A percentile compares a stretch with the other conserved stretches of the same genome.
Conservation (phyloP, 1,139 yeast species). For the Debaryomyces nepalensis region DNA sequence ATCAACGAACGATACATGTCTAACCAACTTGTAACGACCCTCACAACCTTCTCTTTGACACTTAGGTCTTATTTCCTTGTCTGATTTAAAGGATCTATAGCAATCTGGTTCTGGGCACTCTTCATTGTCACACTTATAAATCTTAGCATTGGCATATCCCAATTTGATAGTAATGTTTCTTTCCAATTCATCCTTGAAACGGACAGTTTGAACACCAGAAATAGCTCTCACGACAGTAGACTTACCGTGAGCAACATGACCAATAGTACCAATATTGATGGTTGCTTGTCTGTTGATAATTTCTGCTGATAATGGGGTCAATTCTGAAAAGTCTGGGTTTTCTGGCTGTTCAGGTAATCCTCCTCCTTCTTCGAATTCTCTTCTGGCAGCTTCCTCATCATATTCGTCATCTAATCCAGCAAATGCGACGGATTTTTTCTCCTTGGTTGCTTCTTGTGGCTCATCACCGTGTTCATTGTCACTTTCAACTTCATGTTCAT, state of each 20-base stretch:
- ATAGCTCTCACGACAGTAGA: slow-evolving; percentile 98
- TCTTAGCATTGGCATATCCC: slow-evolving; percentile 98
- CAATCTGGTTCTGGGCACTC: slow-evolving; percentile 94
- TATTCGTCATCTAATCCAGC: slow-evolving; percentile 72
- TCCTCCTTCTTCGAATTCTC: slow-evolving; percentile 97
- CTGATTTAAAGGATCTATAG: slow-evolving; percentile 92
- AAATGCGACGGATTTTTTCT: slow-evolving; percentile 82
- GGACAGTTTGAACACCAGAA: slow-evolving; percentile 97
- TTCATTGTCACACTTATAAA: slow-evolving; percentile 88
- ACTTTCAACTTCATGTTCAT: slow-evolving; percentile 52
- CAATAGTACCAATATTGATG: slow-evolving; percentile 97
- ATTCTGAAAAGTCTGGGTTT: slow-evolving; percentile 74
- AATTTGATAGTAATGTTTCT: slow-evolving; percentile 98
- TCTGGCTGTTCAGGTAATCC: slow-evolving; percentile 97
- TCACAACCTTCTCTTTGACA: slow-evolving; percentile 82
- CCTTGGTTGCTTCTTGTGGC: slow-evolving; percentile 43
- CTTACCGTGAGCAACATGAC: slow-evolving; percentile 99
- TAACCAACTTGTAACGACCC: slow-evolving; percentile 85
- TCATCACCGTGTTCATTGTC: slow-evolving; percentile 57
- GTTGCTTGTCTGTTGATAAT: slow-evolving; percentile 99
- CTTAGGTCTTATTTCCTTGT: slow-evolving; percentile 91
- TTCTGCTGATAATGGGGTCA: slow-evolving; percentile 91
- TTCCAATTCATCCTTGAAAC: slow-evolving; percentile 98
- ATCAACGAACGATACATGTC: slow-evolving; percentile 98
- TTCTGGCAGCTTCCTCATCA: slow-evolving; percentile 63